Base-by-base conservation (phyloP, 1,284 basidiomycete genomes). In the Ganoderma resinaceum region DNA sequence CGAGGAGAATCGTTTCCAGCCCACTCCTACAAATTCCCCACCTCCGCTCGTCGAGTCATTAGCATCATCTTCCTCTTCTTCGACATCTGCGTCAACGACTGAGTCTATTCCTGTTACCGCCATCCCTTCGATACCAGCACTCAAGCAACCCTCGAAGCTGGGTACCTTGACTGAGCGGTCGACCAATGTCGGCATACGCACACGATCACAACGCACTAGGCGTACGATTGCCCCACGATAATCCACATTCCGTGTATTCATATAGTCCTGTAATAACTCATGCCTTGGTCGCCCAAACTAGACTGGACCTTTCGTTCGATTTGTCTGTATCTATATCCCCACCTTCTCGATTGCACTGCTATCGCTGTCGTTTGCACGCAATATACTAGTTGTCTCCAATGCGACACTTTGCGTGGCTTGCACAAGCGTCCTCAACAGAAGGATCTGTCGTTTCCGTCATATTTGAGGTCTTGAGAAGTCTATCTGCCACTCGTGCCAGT, bases 21-120 rank as follows among this genome's bases (percentile, higher is more conserved):
- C 69, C 29, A 70, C 75, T 3, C 71, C 74, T 9, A 61, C 65
- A 7, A 66, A 70, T 37, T 63, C 72, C 11, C 58, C 70, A 26
- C 63, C 71, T 31, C 65, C 66, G 3, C 63, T 69, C 6, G 69
- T 73, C 33, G 71, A 72, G 57, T 77, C 77, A 1, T 62, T 77
- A 4, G 71, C 71, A 2, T 80, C 80, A 8, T 81, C 83, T 3
- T 82, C 84, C 18, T 77, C 77, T 0, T 81, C 82, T 0, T 83
- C 84, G 18, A 78, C 79, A 11, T 76, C 73, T 67, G 37, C 58
- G 37, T 55, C 62, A 11, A 63, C 62, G 23, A 31, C 71, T 67
- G 33, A 69, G 78, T 33, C 72, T 71, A 33, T 67, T 26, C 66
- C 72, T 12, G 58, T 63, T 16, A 61, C 67, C 18, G 26, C 53